Percentiles rank a stretch among this genome's conserved stretches.
phyloP scores from a whole-genome alignment of 176 grass and related monocot genomes.

The Triticum urartu region DNA sequence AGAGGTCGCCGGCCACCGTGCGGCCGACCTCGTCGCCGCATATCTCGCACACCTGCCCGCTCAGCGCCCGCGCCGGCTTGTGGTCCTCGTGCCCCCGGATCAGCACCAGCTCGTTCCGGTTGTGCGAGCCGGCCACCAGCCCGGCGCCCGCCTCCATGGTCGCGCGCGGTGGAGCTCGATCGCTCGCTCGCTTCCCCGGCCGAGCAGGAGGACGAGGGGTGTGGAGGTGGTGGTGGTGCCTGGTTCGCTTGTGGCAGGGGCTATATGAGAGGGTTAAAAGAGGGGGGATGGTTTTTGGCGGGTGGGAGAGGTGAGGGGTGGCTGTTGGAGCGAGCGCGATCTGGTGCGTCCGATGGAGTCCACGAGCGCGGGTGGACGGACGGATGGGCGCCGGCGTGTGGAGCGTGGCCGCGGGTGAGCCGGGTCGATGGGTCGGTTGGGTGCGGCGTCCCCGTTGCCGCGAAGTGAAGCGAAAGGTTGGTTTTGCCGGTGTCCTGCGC shows the following conservation, averaged over 20 bases:
- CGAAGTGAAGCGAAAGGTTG: constrained; percentile 78
- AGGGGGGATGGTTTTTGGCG: constrained; percentile 20
- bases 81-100: constrained; percentile 98
- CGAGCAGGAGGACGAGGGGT: not conserved
- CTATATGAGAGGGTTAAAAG: constrained; percentile 39
- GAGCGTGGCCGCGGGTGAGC: constrained; percentile 42
- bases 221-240: not conserved
- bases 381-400: not conserved
- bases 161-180: not conserved
- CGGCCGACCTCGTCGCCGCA: constrained; percentile 83
- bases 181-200: not conserved
- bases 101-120: constrained; percentile 95
- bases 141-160: constrained; percentile 75
- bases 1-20: constrained; percentile 85
- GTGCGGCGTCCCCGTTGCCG: constrained; percentile 97
- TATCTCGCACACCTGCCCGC: constrained; percentile 98
- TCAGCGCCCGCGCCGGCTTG: constrained; percentile 70
- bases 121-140: constrained; percentile 87
- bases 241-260: constrained; percentile 47
- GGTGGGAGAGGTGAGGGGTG: constrained; percentile 45
- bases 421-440: constrained; percentile 42
- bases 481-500: not conserved
- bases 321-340: constrained; percentile 40
- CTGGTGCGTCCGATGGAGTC: constrained; percentile 25
- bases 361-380: not conserved